Evolutionary conservation across 2,329 filamentous ascomycete genomes (phyloP).

Genomic region (Colletotrichum filicis): DNA sequence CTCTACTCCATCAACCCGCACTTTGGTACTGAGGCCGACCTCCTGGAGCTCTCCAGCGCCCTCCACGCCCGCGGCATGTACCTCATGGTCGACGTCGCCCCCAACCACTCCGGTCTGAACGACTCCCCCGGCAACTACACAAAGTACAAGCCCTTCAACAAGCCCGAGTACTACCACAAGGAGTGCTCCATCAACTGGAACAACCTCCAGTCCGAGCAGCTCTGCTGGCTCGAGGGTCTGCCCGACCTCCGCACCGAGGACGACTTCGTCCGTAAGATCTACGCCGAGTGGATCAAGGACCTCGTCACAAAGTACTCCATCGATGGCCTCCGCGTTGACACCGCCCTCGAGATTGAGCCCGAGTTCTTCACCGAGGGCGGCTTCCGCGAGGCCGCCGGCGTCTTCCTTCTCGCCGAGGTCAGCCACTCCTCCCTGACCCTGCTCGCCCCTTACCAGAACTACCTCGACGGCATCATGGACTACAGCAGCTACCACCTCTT

Average conservation of each 20-base stretch:
- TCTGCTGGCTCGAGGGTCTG: slow-evolving; percentile 68
- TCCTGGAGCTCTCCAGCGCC: slow-evolving; percentile 57
- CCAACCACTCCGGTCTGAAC: slow-evolving; percentile 59
- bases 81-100: slow-evolving; percentile 66
- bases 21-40: slow-evolving; percentile 60
- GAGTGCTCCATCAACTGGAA: slow-evolving; percentile 68
- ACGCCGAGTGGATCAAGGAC: slow-evolving; percentile 67
- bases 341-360: slow-evolving; percentile 69
- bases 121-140: slow-evolving; percentile 35
- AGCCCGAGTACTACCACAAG: slow-evolving; percentile 68
- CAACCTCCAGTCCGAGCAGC: slow-evolving; percentile 57
- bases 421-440: slow-evolving; percentile 63
- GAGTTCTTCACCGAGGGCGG: slow-evolving; percentile 61
- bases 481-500: slow-evolving; percentile 61
- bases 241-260: slow-evolving; percentile 71
- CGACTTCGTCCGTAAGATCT: slow-evolving; percentile 57
- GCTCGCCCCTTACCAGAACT: slow-evolving; percentile 61
- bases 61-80: slow-evolving; percentile 65
- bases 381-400: slow-evolving; percentile 64
- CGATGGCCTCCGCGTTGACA: slow-evolving; percentile 71
- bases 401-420: slow-evolving; percentile 71
- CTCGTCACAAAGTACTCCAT: slow-evolving; percentile 72
- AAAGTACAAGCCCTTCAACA: slow-evolving; percentile 53
- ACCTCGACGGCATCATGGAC: slow-evolving; percentile 69
- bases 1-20: slow-evolving; percentile 56